phyloP scores from a whole-genome alignment of 2,329 filamentous ascomycete species.

The Fusarium oligoseptatum region DNA sequence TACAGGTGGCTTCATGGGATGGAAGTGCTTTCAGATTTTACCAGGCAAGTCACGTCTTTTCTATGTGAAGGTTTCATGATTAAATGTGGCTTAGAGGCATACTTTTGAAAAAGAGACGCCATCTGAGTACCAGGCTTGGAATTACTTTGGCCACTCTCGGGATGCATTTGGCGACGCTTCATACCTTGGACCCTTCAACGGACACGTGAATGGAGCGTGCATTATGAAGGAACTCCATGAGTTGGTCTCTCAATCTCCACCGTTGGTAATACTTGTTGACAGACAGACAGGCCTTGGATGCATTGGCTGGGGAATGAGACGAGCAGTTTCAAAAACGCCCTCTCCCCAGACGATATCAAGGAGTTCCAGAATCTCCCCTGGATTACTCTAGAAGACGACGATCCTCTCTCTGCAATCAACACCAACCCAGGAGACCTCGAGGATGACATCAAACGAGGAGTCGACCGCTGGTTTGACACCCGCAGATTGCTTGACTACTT shows the following conservation, averaged over 20 bases:
- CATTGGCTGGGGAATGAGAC: not conserved
- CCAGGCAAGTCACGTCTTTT: not conserved
- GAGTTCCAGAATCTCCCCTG: not conserved
- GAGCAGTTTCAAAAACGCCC: not conserved
- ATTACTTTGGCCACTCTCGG: not conserved
- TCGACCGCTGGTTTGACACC: not conserved
- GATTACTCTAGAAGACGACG: not conserved
- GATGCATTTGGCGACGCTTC: not conserved
- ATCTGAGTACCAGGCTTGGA: not conserved
- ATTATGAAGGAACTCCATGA: not conserved
- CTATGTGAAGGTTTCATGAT: not conserved
- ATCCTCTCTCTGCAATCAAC: not conserved
- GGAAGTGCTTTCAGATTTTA: not conserved
- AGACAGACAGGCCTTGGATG: not conserved
- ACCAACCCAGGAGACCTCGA: not conserved
- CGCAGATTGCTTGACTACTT: not conserved
- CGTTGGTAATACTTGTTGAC: accelerated
- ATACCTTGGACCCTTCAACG: not conserved
- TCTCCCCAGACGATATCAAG: not conserved
- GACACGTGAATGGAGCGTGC: not conserved
- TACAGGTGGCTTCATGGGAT: not conserved
- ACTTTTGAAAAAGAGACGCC: not conserved
- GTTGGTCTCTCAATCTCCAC: not conserved
- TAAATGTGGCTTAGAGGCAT: not conserved
- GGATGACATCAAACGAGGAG: not conserved